Evolutionary conservation across 495 filamentous ascomycete genomes (phyloP), one percentile per base, ranked within the genome.

Genomic region (Penicillium verhagenii): DNA sequence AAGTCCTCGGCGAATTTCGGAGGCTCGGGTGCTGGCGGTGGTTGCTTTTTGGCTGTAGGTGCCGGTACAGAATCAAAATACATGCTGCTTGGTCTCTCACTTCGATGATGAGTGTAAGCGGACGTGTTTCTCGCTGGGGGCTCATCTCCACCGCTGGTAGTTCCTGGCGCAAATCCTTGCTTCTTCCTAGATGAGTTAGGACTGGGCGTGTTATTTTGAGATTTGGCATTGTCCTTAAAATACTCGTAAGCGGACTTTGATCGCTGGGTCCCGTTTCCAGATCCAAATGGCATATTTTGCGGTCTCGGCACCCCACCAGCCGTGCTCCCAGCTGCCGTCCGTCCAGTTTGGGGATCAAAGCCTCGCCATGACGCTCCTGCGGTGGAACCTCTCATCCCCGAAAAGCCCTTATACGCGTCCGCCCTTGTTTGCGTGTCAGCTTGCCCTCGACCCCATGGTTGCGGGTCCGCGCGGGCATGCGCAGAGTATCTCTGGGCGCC

Each of bases 401-500:
- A 79, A 76, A 87, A 94, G 3, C 86, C 88, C 35, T 81, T 74
- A 66, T 80, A 84, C 16, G 80, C 79, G 60, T 86, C 80, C 5
- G 76, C 75, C 49, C 82, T 72, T 14, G 79, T 78, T 16, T 85
- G 71, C n/a, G 73, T 67, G 35, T 81, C 78, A 35, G 84, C 76
- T 29, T 79, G 80, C 45, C 69, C 50, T 56, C 78, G 68, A 35
- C 67, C 57, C 64, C 69, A 74, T 55, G 71, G 68, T 37, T 69
- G 68, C 2, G 72, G 67, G 2, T 69, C 71, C 6, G 75, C 76
- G 14, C 69, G 72, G 49, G 68, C 80, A 65, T 76, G 84, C 29
- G 72, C 73, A 6, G 73, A 72, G 60, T 85, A 88, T 54, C 81
- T 72, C 49, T 79, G 70, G 10, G 84, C 80, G 0, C 83, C 82